Evolutionary conservation across 805 yeast genomes (phyloP).

Genomic region (Wickerhamomyces ciferrii): DNA sequence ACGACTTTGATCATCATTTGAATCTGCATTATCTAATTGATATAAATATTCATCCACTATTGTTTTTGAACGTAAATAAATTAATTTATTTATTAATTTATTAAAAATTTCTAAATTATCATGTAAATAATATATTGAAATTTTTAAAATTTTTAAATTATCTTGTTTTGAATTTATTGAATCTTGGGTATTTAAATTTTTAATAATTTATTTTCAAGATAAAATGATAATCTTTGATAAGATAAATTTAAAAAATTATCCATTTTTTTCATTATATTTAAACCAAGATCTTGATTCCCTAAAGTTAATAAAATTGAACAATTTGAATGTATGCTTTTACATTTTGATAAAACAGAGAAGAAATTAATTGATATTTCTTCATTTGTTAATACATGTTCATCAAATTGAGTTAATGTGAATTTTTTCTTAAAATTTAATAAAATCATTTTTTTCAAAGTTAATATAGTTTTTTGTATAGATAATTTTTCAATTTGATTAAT

Average conservation of each 20-base stretch:
- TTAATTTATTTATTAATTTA: conserved; percentile 55
- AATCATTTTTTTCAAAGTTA: conserved; percentile 42
- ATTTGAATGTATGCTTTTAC: conserved; percentile 58
- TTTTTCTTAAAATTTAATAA: conserved; percentile 49
- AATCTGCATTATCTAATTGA: conserved; percentile 37
- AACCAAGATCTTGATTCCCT: conserved; percentile 62
- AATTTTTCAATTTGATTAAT: conserved; percentile 13
- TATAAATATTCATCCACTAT: conserved; percentile 62
- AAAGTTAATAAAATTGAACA: conserved; percentile 68
- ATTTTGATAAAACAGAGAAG: conserved; percentile 53
- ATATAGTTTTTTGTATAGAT: conserved; percentile 13
- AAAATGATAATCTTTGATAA: conserved; percentile 46
- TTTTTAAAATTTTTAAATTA: conserved; percentile 24
- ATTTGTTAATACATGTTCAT: conserved; percentile 52
- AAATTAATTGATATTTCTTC: conserved; percentile 42
- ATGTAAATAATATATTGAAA: conserved; percentile 27
- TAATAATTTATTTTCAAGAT: conserved; percentile 28
- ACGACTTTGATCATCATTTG: conserved; percentile 25
- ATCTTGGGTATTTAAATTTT: conserved; percentile 10
- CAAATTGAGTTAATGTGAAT: conserved; percentile 68
- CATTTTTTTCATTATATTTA: conserved; percentile 56
- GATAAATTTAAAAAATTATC: conserved; percentile 46
- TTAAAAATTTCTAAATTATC: conserved; percentile 48
- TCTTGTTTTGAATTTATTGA: conserved; percentile 6
- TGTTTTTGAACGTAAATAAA: conserved; percentile 60